Evolutionary conservation across 805 yeast genomes (phyloP).

Genomic region (Torulaspora franciscae): DNA sequence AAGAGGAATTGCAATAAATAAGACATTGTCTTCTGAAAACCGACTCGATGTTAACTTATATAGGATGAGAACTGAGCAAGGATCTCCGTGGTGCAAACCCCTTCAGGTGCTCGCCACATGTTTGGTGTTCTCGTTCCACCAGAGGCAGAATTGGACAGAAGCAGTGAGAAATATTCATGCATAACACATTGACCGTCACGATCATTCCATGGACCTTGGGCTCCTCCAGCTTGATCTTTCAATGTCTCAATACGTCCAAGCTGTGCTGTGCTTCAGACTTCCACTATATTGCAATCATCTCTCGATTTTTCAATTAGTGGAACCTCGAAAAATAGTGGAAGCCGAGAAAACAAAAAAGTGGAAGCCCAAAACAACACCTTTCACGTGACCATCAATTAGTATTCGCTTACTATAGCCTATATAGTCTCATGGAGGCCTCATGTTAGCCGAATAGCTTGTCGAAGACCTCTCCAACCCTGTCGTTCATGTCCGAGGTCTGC

Average conservation of each 20-base stretch:
- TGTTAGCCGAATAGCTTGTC: constrained; percentile 37
- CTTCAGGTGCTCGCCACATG: constrained; percentile 7
- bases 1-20: neutral
- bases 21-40: neutral
- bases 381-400: neutral
- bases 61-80: neutral
- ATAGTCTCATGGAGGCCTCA: neutral
- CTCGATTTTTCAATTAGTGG: constrained; percentile 4
- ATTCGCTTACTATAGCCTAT: neutral
- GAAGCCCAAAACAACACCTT: neutral
- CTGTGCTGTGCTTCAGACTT: neutral
- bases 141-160: constrained; percentile 2
- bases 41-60: neutral
- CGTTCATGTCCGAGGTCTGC: constrained; percentile 80
- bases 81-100: constrained; percentile 2
- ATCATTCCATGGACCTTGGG: constrained; percentile 2
- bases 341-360: neutral
- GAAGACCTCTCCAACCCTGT: constrained; percentile 60
- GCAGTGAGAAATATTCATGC: constrained; percentile 2
- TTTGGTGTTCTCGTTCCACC: constrained; percentile 2
- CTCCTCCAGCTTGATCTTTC: neutral
- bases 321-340: constrained; percentile 4
- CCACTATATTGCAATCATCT: neutral
- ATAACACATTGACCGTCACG: constrained; percentile 5
- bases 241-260: neutral